Evolutionary conservation across 805 yeast species (phyloP).

Genomic region (Wickerhamiella shivajii): DNA sequence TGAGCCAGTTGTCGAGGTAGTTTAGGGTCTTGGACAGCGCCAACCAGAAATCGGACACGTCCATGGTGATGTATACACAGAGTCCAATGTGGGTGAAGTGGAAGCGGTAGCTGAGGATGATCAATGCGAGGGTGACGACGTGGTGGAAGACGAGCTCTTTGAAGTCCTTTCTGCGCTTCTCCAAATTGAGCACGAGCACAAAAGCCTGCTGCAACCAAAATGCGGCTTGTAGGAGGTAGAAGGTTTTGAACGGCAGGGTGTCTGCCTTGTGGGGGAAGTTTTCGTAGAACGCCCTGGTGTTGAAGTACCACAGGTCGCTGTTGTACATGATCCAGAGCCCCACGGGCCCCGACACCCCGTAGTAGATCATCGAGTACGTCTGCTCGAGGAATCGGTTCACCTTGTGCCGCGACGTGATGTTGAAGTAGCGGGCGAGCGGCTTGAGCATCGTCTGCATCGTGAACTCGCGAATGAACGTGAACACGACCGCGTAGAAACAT

Average conservation of each 20-base stretch:
- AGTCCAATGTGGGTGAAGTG: conserved; percentile 96
- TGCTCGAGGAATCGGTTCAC: conserved; percentile 83
- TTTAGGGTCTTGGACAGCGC: conserved; percentile 75
- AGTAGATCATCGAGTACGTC: conserved; percentile 69
- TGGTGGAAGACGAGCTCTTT: conserved; percentile 87
- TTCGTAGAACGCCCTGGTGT: conserved; percentile 66
- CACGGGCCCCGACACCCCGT: conserved; percentile 64
- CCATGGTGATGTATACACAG: conserved; percentile 88
- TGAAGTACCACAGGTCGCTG: conserved; percentile 79
- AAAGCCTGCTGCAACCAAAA: conserved; percentile 96
- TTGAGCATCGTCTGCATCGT: conserved; percentile 65
- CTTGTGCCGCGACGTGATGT: conserved; percentile 41
- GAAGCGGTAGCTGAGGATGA: conserved; percentile 77
- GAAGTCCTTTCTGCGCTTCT: conserved; percentile 90
- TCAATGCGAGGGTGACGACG: conserved; percentile 74
- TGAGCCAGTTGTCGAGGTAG: conserved; percentile 55
- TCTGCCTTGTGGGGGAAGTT: conserved; percentile 74
- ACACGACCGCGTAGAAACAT: conserved; percentile 63
- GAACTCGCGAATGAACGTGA: conserved; percentile 85
- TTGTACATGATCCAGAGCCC: conserved; percentile 81
- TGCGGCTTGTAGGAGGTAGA: conserved; percentile 84
- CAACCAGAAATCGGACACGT: conserved; percentile 78
- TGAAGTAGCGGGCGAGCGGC: conserved; percentile 49
- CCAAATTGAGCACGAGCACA: conserved; percentile 68
- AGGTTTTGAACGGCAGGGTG: conserved; percentile 55